Evolutionary conservation across 352 stramenopile species (phyloP).

Genomic region (Lagenidium sp.): DNA sequence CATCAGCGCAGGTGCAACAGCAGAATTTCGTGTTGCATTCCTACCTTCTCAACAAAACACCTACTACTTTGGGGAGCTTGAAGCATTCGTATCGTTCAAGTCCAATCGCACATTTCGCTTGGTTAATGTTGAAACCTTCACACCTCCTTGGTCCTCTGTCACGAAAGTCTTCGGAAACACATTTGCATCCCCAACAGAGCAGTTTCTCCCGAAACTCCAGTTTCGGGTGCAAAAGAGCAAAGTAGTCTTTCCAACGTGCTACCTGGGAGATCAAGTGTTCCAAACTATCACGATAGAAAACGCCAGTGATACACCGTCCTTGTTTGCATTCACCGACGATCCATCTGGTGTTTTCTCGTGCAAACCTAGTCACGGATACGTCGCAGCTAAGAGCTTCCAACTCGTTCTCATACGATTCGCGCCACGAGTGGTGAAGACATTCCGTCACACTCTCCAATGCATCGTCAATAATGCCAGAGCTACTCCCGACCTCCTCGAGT

Average conservation of each 20-base stretch:
- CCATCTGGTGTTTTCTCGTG: conserved; percentile 51
- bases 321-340: conserved; percentile 80
- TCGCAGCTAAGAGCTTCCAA: conserved; percentile 69
- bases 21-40: conserved; percentile 83
- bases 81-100: conserved; percentile 87
- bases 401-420: conserved; percentile 76
- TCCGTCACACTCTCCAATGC: conserved; percentile 49
- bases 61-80: conserved; percentile 89
- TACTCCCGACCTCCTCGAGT: conserved; percentile 42
- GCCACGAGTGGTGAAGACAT: conserved; percentile 33
- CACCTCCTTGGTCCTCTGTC: conserved; percentile 83
- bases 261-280: conserved; percentile 84
- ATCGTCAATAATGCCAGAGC: conserved; percentile 57
- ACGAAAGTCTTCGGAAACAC: conserved; percentile 80
- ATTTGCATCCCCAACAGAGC: conserved; percentile 66
- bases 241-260: conserved; percentile 82
- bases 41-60: conserved; percentile 58
- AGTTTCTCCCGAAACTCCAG: conserved; percentile 85
- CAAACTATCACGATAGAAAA: conserved; percentile 87
- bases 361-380: conserved; percentile 58
- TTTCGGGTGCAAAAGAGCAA: conserved; percentile 33
- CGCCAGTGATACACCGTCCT: conserved; percentile 76
- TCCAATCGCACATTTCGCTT: conserved; percentile 91
- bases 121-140: conserved; percentile 89
- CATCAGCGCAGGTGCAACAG: conserved; percentile 62